phyloP scores from a whole-genome alignment of 345 rosid species.

The Rhodamnia rubescens region DNA sequence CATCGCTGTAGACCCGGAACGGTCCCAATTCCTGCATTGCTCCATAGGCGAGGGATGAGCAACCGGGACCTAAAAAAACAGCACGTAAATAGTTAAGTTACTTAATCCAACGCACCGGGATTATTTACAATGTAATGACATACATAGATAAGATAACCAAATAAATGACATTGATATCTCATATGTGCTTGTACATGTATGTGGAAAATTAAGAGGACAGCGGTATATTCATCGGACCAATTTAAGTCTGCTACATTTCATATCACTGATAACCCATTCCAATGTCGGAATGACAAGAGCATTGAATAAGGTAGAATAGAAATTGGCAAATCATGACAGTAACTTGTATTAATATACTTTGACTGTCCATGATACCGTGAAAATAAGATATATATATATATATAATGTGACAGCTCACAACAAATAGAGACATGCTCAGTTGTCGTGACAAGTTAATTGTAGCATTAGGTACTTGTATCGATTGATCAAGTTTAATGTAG shows the following conservation, averaged over 20 bases:
- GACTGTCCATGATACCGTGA: background rate
- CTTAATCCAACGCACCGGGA: background rate
- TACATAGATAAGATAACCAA: background rate
- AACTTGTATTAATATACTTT: background rate
- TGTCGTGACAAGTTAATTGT: background rate
- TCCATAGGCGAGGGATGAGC: constrained; percentile 37
- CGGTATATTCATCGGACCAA: too few relatives aligned
- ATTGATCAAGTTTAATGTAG: background rate
- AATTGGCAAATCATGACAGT: background rate
- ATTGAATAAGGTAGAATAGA: background rate
- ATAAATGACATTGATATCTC: background rate
- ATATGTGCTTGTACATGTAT: background rate
- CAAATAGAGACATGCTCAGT: background rate
- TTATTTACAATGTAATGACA: background rate
- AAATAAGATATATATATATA: background rate
- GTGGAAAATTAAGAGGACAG: background rate
- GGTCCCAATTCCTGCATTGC: constrained; percentile 43
- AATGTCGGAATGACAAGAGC: background rate
- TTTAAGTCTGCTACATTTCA: background rate
- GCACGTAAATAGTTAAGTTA: background rate
- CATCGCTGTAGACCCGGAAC: constrained; percentile 27
- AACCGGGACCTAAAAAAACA: constrained; percentile 25
- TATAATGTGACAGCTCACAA: background rate
- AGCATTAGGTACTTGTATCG: background rate
- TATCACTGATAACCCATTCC: background rate